Conservation (phyloP, 768 basidiomycete genomes). For the Boletus rufocinnamomeus region DNA sequence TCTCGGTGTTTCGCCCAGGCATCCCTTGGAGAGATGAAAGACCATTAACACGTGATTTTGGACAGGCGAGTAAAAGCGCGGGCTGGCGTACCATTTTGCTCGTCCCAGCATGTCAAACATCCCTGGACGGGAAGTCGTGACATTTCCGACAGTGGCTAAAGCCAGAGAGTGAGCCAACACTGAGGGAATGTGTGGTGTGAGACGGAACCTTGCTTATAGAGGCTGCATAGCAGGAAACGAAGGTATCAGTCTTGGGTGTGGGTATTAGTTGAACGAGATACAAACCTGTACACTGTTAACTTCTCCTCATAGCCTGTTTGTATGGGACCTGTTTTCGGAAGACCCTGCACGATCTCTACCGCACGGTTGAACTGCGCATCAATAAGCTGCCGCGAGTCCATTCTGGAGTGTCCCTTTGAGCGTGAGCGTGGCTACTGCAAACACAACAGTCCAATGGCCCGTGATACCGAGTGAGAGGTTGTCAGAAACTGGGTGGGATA, state of each 20-base stretch:
- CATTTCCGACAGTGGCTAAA: constrained; percentile 88
- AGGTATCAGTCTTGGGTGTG: constrained; percentile 10
- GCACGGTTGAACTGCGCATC: constrained; percentile 90
- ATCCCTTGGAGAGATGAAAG: constrained; percentile 56
- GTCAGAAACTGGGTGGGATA: neutral
- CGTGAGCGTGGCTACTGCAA: neutral
- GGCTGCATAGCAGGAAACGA: constrained; percentile 43
- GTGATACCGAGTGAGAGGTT: neutral
- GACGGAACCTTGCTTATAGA: constrained; percentile 86
- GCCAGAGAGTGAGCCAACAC: constrained; percentile 6
- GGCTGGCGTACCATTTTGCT: constrained; percentile 79
- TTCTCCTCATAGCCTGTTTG: constrained; percentile 97
- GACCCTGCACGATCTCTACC: constrained; percentile 88
- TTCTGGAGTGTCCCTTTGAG: constrained; percentile 23
- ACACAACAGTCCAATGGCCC: neutral
- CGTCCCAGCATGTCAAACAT: constrained; percentile 90
- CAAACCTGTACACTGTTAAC: constrained; percentile 86
- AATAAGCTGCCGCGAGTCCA: constrained; percentile 68
- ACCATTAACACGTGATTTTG: constrained; percentile 26
- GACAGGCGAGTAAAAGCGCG: constrained; percentile 2
- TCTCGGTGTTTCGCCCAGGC: constrained; percentile 95
- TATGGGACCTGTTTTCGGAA: constrained; percentile 93
- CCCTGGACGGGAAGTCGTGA: constrained; percentile 73
- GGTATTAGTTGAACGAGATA: constrained; percentile 1
- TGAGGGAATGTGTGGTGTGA: neutral